Evolutionary conservation across 352 stramenopile species (phyloP).

Genomic region (Bremia lactucae): DNA sequence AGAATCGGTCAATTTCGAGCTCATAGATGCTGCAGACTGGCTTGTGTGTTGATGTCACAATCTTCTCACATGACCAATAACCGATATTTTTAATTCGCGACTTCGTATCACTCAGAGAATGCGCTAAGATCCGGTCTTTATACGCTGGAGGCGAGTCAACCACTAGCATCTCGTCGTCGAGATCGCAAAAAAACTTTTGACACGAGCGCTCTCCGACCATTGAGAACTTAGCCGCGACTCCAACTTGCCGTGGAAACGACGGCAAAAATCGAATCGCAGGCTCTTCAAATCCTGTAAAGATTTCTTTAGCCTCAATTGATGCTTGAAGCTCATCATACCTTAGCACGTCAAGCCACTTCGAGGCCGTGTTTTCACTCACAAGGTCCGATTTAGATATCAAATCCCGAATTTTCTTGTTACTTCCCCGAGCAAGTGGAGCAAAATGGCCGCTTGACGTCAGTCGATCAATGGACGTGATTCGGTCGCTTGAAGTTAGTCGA

Average conservation of each 20-base stretch:
- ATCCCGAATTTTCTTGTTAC: slow-evolving; percentile 54
- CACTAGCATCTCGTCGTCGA: slow-evolving; percentile 21
- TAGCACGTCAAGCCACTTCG: slow-evolving; percentile 66
- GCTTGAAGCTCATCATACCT: slow-evolving; percentile 59
- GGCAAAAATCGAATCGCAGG: slow-evolving; percentile 64
- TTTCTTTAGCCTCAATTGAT: slow-evolving; percentile 69
- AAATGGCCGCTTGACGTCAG: slow-evolving; percentile 12
- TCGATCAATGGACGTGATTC: too few species aligned
- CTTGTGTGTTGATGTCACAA: slow-evolving; percentile 61
- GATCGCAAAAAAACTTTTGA: slow-evolving; percentile 39
- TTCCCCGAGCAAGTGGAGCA: slow-evolving; percentile 13
- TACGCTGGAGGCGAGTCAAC: slow-evolving; percentile 37
- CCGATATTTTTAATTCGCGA: slow-evolving; percentile 38
- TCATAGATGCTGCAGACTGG: slow-evolving; percentile 63
- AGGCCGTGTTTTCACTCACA: slow-evolving; percentile 39
- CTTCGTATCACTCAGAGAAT: slow-evolving; percentile 58
- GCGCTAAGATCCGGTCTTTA: slow-evolving; percentile 61
- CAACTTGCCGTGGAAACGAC: slow-evolving; percentile 57
- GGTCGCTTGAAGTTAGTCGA: slow-evolving; percentile 8
- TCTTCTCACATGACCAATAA: slow-evolving; percentile 62
- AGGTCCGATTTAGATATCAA: slow-evolving; percentile 52
- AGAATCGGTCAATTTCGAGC: slow-evolving; percentile 65
- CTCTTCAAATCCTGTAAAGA: slow-evolving; percentile 82
- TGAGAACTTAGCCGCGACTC: slow-evolving; percentile 45
- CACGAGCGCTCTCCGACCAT: slow-evolving; percentile 53